phyloP scores from a whole-genome alignment of 225 moss, liverwort and hornwort species.

The Climacium dendroides region DNA sequence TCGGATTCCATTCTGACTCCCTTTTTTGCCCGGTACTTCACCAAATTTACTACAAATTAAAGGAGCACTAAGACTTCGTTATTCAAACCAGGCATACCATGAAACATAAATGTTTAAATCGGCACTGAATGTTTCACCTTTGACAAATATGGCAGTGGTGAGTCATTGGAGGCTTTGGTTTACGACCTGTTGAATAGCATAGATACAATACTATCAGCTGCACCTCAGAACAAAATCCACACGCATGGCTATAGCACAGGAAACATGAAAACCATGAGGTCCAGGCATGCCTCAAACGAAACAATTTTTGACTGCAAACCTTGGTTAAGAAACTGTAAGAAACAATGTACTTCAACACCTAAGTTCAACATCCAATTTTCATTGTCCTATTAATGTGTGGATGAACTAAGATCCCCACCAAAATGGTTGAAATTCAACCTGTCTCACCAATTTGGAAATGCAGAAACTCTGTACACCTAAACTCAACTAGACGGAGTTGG shows the following conservation, averaged over 20 bases:
- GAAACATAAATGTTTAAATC: background rate
- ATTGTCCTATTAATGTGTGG: background rate
- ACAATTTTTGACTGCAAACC: background rate
- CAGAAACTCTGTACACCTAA: background rate
- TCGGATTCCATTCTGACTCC: background rate
- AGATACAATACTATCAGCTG: background rate
- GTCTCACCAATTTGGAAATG: background rate
- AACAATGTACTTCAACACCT: background rate
- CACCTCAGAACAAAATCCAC: background rate
- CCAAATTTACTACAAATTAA: background rate
- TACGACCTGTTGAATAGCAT: conserved; percentile 49
- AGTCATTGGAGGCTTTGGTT: conserved; percentile 79
- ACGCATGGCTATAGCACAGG: background rate
- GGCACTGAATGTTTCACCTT: conserved; percentile 29
- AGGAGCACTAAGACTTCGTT: background rate
- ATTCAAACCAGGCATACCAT: background rate
- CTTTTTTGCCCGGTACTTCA: background rate
- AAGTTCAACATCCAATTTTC: background rate
- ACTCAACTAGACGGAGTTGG: background rate
- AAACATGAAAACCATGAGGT: background rate
- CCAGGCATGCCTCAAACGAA: background rate
- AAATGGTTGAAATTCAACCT: background rate
- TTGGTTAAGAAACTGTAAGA: background rate
- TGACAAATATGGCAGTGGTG: conserved; percentile 87
- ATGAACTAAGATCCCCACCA: background rate